Percentiles rank a stretch among this genome's conserved stretches.
Evolutionary conservation across 169 alveolate species (phyloP).

Genomic region (Besnoitia besnoiti): DNA sequence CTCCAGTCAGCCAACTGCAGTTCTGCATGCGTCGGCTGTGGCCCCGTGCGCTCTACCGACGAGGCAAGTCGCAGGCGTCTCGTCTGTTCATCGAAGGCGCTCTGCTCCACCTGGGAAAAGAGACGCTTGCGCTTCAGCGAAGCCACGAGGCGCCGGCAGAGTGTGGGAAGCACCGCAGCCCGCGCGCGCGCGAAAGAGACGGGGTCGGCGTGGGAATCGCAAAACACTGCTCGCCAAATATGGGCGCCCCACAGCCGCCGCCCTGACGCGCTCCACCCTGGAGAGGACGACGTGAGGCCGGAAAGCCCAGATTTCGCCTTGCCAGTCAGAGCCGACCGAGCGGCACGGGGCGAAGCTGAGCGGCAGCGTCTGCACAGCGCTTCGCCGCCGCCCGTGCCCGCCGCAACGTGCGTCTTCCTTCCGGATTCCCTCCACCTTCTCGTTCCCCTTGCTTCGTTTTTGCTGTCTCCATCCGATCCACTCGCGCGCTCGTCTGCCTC

Average conservation of each 20-base stretch:
- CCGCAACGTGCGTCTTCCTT: too few relatives aligned
- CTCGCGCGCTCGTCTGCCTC: not conserved
- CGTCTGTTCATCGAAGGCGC: not conserved
- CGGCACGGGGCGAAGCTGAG: not conserved
- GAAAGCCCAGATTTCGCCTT: not conserved
- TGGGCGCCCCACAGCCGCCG: slow-evolving; percentile 9
- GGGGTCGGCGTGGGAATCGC: not conserved
- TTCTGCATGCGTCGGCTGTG: too few relatives aligned
- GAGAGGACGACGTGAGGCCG: not conserved
- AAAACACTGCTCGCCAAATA: slow-evolving; percentile 19
- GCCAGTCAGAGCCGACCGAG: not conserved
- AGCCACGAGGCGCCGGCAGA: not conserved
- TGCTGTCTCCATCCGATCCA: not conserved
- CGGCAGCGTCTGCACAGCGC: not conserved
- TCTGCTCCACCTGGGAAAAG: not conserved
- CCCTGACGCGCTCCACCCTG: not conserved
- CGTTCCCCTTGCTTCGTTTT: not conserved
- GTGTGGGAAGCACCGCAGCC: not conserved
- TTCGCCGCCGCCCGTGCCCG: too few relatives aligned
- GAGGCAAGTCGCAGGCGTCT: not conserved
- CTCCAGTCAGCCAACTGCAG: not conserved
- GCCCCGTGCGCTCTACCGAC: not conserved
- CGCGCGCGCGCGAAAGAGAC: not conserved
- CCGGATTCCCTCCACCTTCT: not conserved
- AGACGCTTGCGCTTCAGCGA: not conserved